These are phyloP conservation scores for Acacia confusa DNA, from an alignment of 306 rosid genomes.

Conservation along the genomic window DNA sequence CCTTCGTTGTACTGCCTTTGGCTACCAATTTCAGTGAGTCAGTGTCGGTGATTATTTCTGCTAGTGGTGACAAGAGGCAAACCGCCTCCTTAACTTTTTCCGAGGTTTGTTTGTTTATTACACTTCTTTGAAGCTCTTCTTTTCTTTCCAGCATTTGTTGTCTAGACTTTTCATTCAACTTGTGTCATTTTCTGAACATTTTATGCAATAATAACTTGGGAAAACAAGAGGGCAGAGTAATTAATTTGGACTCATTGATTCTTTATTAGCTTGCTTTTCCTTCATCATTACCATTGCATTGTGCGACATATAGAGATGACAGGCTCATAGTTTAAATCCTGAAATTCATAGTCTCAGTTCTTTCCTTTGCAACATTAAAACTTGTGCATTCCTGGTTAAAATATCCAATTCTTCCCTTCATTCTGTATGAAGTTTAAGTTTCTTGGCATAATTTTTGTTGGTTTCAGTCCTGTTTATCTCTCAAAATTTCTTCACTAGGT, in stretches of 20 bases:
- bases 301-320: neutral
- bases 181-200: neutral
- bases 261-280: neutral
- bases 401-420: no score
- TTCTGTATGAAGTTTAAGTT: neutral
- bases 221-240: neutral
- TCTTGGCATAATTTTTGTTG: neutral
- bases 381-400: neutral
- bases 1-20: slow-evolving; percentile 78
- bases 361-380: neutral
- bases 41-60: slow-evolving; percentile 79
- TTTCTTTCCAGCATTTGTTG: slow-evolving; percentile 15
- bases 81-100: slow-evolving; percentile 86
- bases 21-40: slow-evolving; percentile 94
- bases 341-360: neutral
- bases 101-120: slow-evolving; percentile 76
- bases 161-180: neutral
- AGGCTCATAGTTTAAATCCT: neutral
- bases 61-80: slow-evolving; percentile 71
- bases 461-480: neutral
- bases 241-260: neutral
- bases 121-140: neutral
- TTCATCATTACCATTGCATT: neutral
- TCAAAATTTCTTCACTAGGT: neutral
- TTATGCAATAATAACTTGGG: neutral